Percentiles rank a stretch among this genome's conserved stretches.
These are phyloP conservation scores for Candida neerlandica DNA, from an alignment of 1,139 yeast genomes.

Conservation along the genomic window DNA sequence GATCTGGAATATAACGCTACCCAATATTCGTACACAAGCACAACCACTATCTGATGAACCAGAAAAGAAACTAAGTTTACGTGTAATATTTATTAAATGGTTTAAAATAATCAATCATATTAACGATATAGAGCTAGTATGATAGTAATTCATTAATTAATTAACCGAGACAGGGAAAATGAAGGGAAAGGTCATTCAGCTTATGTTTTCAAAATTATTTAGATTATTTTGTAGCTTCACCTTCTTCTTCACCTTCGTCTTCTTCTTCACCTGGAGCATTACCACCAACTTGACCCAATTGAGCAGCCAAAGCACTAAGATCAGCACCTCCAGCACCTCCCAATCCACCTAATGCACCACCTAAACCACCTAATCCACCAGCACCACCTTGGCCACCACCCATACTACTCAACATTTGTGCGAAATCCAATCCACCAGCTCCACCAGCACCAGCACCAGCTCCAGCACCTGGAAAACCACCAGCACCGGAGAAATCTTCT, in stretches of 20 bases:
- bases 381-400: slow-evolving; percentile 32
- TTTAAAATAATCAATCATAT: slow-evolving; percentile 7
- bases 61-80: slow-evolving; percentile 6
- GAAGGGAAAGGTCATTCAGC: background rate
- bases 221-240: slow-evolving; percentile 20
- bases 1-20: slow-evolving; percentile 9
- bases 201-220: background rate
- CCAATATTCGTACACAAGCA: slow-evolving; percentile 4
- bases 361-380: slow-evolving; percentile 26
- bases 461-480: slow-evolving; percentile 34
- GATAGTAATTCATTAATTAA: background rate
- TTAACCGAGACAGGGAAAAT: background rate
- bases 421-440: slow-evolving; percentile 23
- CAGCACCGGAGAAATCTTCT: slow-evolving; percentile 36
- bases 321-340: slow-evolving; percentile 37
- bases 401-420: slow-evolving; percentile 28
- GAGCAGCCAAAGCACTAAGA: slow-evolving; percentile 44
- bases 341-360: slow-evolving; percentile 23
- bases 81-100: slow-evolving; percentile 14
- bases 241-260: slow-evolving; percentile 31
- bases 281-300: slow-evolving; percentile 47
- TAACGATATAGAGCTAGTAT: background rate
- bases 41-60: background rate
- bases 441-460: slow-evolving; percentile 33
- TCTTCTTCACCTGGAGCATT: slow-evolving; percentile 27